Evolutionary conservation across 2,329 filamentous ascomycete genomes (phyloP).

Genomic region (Colletotrichum agaves): DNA sequence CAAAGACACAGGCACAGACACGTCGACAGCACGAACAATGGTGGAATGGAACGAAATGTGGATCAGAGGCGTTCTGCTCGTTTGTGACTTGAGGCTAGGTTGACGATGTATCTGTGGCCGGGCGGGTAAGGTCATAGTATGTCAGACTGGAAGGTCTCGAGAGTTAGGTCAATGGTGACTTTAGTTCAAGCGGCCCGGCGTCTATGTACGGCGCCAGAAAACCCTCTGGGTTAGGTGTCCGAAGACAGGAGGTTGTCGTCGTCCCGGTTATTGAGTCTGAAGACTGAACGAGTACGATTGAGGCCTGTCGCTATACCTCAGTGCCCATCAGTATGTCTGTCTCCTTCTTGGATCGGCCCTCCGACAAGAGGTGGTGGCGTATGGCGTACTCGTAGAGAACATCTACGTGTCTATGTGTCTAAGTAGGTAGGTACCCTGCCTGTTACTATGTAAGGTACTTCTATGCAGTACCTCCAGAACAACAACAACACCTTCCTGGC

Average conservation of each 20-base stretch:
- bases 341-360: slow-evolving; percentile 4
- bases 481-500: background rate
- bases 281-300: slow-evolving; percentile 11
- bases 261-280: background rate
- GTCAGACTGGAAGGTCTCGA: background rate
- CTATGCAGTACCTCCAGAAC: too few species aligned
- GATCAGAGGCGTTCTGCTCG: slow-evolving; percentile 24
- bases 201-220: slow-evolving; percentile 6
- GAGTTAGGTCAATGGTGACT: background rate
- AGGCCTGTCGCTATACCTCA: slow-evolving; percentile 14
- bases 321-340: slow-evolving; percentile 7
- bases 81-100: background rate
- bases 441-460: too few species aligned
- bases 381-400: background rate
- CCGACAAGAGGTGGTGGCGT: background rate
- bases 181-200: slow-evolving; percentile 7
- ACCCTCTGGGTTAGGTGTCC: background rate
- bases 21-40: slow-evolving; percentile 21
- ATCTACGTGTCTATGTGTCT: background rate
- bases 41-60: slow-evolving; percentile 23
- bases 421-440: background rate
- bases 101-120: slow-evolving; percentile 9
- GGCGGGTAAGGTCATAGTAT: background rate
- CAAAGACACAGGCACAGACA: slow-evolving; percentile 19
- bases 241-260: background rate